phyloP scores from a whole-genome alignment of 371 early-diverging fungal species.

The Mortierella sp. region DNA sequence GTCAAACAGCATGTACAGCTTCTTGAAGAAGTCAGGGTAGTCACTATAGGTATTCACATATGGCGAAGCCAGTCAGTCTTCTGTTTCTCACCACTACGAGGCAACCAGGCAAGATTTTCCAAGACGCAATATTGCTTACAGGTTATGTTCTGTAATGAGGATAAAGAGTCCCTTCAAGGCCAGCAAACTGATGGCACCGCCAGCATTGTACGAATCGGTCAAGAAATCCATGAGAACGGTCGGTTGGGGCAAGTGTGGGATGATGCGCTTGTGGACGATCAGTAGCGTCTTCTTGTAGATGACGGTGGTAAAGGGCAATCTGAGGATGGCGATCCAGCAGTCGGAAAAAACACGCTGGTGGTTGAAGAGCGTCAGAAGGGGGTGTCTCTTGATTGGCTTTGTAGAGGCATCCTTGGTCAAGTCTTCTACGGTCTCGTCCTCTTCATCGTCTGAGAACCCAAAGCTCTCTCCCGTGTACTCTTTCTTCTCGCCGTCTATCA shows the following conservation, averaged over 20 bases:
- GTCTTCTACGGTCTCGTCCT: constrained; percentile 49
- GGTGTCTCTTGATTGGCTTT: constrained; percentile 26
- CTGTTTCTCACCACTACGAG: no score
- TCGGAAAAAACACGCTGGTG: constrained; percentile 60
- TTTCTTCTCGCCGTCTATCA: constrained; percentile 36
- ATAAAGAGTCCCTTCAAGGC: constrained; percentile 95
- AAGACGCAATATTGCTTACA: no score
- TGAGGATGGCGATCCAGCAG: constrained; percentile 85
- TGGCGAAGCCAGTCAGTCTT: no score
- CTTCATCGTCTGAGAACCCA: constrained; percentile 58
- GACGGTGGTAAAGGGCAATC: constrained; percentile 74
- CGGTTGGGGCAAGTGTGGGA: constrained; percentile 86
- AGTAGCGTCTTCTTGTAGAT: constrained; percentile 85
- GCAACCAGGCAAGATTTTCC: no score
- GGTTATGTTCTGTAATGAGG: constrained; percentile 88
- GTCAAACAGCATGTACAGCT: constrained; percentile 91
- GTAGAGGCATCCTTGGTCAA: constrained; percentile 27
- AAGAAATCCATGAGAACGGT: constrained; percentile 90
- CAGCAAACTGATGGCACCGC: constrained; percentile 87
- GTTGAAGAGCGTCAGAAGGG: constrained; percentile 26
- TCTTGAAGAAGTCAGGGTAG: constrained; percentile 96
- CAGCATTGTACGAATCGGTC: constrained; percentile 86
- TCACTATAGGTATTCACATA: no score
- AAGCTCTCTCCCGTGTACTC: constrained; percentile 39
- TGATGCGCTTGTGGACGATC: constrained; percentile 84